Percentiles rank a stretch among this genome's conserved stretches.
Conservation (phyloP, 176 grass and related monocot genomes). For the Aegilops longissima region DNA sequence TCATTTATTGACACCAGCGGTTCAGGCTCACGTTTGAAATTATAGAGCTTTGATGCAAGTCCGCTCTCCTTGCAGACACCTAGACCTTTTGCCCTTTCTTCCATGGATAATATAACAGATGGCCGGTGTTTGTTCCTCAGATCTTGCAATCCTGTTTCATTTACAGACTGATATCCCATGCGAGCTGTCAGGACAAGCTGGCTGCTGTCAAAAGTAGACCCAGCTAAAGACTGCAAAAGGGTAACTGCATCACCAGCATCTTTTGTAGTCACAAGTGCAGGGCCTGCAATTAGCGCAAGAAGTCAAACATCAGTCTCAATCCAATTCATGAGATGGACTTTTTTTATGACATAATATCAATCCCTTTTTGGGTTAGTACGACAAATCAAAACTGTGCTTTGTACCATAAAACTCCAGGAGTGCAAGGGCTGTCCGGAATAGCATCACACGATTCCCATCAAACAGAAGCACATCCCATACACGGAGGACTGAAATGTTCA, state of each 20-base stretch:
- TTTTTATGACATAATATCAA: conserved; percentile 9
- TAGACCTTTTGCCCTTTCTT: conserved; percentile 81
- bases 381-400: conserved; percentile 10
- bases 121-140: conserved; percentile 83
- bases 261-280: conserved; percentile 92
- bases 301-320: conserved; percentile 14
- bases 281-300: conserved; percentile 55
- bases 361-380: conserved; percentile 16
- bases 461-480: conserved; percentile 97
- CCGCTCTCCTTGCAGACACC: conserved; percentile 57
- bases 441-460: conserved; percentile 88
- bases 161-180: conserved; percentile 88
- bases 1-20: conserved; percentile 68
- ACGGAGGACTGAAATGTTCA: conserved; percentile 83
- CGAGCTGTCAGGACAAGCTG: conserved; percentile 97
- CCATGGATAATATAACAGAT: conserved; percentile 77
- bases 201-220: conserved; percentile 97
- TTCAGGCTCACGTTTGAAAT: conserved; percentile 72
- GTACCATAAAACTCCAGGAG: conserved; percentile 96
- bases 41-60: conserved; percentile 84
- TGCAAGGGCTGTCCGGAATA: conserved; percentile 86
- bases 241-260: conserved; percentile 96
- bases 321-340: neutral
- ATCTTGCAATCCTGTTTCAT: conserved; percentile 76
- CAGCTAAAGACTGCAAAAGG: conserved; percentile 90